Base-by-base conservation (phyloP, 441 rosid genomes). In the Euphorbia schlechtendalii region DNA sequence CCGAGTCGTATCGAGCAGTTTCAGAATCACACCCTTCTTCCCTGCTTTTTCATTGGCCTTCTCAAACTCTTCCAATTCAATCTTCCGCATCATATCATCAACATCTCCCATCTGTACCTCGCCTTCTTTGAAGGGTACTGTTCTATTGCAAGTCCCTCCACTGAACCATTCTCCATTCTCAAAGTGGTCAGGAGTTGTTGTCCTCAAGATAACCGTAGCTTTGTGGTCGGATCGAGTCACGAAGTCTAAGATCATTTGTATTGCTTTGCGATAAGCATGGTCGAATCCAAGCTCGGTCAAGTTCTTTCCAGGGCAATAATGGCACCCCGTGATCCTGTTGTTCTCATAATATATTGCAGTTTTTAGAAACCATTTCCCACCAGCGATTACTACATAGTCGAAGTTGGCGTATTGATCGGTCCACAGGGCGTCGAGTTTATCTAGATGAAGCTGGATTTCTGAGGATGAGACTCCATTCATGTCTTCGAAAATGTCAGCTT, bases 151-250 rank as follows among this genome's bases (percentile, higher is more conserved):
- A 45, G 80, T 82, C 17, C 97, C 98, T 30, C 96, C 98, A 6
- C 73, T 85, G 64, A 87, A 85, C 98, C 98, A 92, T 66, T 90
- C 92, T 38, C 98, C 97, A 64, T 84, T 80, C 80, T 92, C 88
- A 24, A 92, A 92, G 78, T 92, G 98, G 72, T 88, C 94, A 0
- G 97, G 97, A 0, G 97, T 86, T 6, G 94, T 78, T 3, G 94
- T 86, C 66, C 97, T 72, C 61, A 92, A 85, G 63, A 88, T 84
- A 17, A 85, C 52, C 27, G 22, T 49, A 27, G 88, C 86, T 62
- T 77, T 80, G 68, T 74, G 82, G 54, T 75, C 71, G 27, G 82
- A 69, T 30, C 54, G 71, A 0, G 77, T 74, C 13, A 85, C 66
- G 77, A 80, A 85, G 72, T 83, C 69, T 71, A 92, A 65, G 21